These are phyloP conservation scores for Aspergillus fructus DNA, from an alignment of 2,329 filamentous ascomycete species.

Conservation along the genomic window DNA sequence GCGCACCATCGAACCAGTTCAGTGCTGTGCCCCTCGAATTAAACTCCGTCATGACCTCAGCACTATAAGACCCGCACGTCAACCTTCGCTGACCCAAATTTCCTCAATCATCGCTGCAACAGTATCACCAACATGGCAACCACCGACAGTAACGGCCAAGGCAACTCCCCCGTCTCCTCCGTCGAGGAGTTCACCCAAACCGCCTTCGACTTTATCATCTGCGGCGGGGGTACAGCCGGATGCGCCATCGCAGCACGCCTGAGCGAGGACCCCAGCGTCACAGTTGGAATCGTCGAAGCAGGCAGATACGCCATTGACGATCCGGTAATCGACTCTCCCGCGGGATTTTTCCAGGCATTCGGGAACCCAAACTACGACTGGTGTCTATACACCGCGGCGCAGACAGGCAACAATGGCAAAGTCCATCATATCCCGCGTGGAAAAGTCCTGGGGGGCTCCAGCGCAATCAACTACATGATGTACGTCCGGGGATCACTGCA, in stretches of 20 bases:
- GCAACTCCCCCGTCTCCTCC: not conserved
- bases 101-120: not conserved
- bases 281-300: slow-evolving; percentile 48
- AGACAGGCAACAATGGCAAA: slow-evolving; percentile 21
- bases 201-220: slow-evolving; percentile 38
- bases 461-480: slow-evolving; percentile 39
- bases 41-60: no score
- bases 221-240: slow-evolving; percentile 57
- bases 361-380: slow-evolving; percentile 38
- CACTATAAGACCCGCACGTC: not conserved
- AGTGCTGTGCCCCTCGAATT: no score
- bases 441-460: slow-evolving; percentile 35
- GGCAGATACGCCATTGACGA: slow-evolving; percentile 36
- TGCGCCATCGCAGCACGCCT: slow-evolving; percentile 44
- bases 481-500: slow-evolving; percentile 41
- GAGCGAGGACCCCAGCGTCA: slow-evolving; percentile 42
- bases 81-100: not conserved
- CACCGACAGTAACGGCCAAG: not conserved
- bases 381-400: slow-evolving; percentile 28
- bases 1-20: no score
- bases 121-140: no score
- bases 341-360: slow-evolving; percentile 22
- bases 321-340: slow-evolving; percentile 28
- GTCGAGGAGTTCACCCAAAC: slow-evolving; percentile 8
- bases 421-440: slow-evolving; percentile 30